Evolutionary conservation across 2,329 filamentous ascomycete genomes (phyloP).

Genomic region (Dactylonectria macrodidyma): DNA sequence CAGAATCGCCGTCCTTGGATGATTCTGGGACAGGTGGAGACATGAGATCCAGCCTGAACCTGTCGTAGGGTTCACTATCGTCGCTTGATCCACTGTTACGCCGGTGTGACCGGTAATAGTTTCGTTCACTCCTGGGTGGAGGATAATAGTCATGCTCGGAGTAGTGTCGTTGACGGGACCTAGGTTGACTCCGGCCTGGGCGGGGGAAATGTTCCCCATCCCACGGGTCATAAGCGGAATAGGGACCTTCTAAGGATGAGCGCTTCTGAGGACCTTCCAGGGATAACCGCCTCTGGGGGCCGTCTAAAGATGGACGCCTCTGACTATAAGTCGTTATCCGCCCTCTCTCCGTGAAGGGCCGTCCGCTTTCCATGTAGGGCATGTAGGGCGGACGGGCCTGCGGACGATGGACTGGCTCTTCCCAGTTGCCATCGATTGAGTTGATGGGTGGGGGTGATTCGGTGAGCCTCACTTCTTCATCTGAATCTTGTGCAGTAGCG

Average conservation of each 20-base stretch:
- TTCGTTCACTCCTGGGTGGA: constrained; percentile 12
- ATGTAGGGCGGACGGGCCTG: constrained; percentile 3
- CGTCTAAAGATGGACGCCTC: too few species aligned
- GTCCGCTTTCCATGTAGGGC: too few species aligned
- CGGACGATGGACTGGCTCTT: neutral
- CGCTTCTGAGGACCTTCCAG: too few species aligned
- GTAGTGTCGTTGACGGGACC: too few species aligned
- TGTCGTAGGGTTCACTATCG: constrained; percentile 50
- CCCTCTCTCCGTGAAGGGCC: too few species aligned
- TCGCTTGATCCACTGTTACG: constrained; percentile 40
- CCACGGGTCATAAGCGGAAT: too few species aligned
- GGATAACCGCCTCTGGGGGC: too few species aligned
- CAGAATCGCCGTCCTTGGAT: constrained; percentile 49
- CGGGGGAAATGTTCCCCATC: too few species aligned
- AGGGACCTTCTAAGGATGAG: too few species aligned
- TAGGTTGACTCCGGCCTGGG: neutral
- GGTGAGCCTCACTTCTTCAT: constrained; percentile 25
- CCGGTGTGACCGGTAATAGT: constrained; percentile 22
- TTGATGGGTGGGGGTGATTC: constrained; percentile 40
- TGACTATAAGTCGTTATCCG: too few species aligned
- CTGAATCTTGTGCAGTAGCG: neutral
- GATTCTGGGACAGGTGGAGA: constrained; percentile 39
- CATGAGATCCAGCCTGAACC: constrained; percentile 46
- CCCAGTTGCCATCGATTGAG: constrained; percentile 32
- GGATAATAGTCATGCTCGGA: constrained; percentile 15